Conservation (phyloP, 306 rosid genomes). For the Vigna nakashimae region DNA sequence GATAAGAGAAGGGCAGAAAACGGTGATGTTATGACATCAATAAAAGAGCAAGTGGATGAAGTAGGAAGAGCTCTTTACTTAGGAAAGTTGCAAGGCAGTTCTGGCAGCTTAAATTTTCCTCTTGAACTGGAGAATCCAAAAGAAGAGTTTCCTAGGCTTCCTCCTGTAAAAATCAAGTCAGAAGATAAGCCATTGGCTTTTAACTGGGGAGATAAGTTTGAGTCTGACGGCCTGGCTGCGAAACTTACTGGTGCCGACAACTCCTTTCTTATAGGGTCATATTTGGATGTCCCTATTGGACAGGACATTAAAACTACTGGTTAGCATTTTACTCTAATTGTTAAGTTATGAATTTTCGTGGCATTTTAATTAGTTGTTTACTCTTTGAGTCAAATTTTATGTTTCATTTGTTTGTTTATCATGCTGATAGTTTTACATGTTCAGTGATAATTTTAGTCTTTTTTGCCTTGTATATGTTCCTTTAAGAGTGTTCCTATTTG, state of each 20-base stretch:
- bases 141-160: slow-evolving; percentile 91
- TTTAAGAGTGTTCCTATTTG: slow-evolving; percentile 18
- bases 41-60: slow-evolving; percentile 89
- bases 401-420: slow-evolving; percentile 33
- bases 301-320: slow-evolving; percentile 89
- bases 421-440: slow-evolving; percentile 35
- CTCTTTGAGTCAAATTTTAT: slow-evolving; percentile 24
- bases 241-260: slow-evolving; percentile 63
- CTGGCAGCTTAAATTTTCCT: slow-evolving; percentile 67
- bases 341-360: slow-evolving; percentile 20
- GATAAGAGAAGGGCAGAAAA: slow-evolving; percentile 66
- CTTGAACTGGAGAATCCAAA: slow-evolving; percentile 66
- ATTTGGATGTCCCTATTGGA: slow-evolving; percentile 89
- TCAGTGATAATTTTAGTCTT: slow-evolving; percentile 26
- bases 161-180: slow-evolving; percentile 90
- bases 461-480: slow-evolving; percentile 19
- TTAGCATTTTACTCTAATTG: slow-evolving; percentile 48
- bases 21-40: slow-evolving; percentile 63
- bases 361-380: slow-evolving; percentile 24
- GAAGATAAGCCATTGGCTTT: slow-evolving; percentile 76
- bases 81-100: slow-evolving; percentile 68
- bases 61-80: slow-evolving; percentile 83
- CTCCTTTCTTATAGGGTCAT: slow-evolving; percentile 76
- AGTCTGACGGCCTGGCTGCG: slow-evolving; percentile 61
- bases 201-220: slow-evolving; percentile 88